phyloP scores from a whole-genome alignment of 2,329 filamentous ascomycete species.

The Fusarium heterosporum region DNA sequence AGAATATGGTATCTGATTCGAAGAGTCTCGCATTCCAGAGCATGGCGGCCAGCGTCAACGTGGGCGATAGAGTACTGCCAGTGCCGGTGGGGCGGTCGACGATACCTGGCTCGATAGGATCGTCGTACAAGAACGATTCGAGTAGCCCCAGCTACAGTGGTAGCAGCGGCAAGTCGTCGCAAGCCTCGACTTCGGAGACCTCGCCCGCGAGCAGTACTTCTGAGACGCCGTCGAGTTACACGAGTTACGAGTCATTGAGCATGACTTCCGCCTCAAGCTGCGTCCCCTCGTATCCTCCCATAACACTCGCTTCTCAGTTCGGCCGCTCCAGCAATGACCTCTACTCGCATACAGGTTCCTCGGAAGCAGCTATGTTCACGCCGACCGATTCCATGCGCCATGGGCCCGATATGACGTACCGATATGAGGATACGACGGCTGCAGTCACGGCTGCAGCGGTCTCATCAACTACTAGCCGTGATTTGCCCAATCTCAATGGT shows the following conservation, averaged over 20 bases:
- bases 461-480: constrained; percentile 27
- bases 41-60: constrained; percentile 27
- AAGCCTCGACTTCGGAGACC: constrained; percentile 31
- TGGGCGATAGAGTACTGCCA: constrained; percentile 41
- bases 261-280: constrained; percentile 33
- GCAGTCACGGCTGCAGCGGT: constrained; percentile 26
- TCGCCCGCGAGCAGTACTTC: constrained; percentile 40
- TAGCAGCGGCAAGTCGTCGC: constrained; percentile 36
- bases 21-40: constrained; percentile 39
- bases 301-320: constrained; percentile 32
- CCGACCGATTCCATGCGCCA: constrained; percentile 26
- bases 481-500: constrained; percentile 24
- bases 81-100: constrained; percentile 29
- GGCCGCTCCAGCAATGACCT: constrained; percentile 33
- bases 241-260: constrained; percentile 43
- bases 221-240: constrained; percentile 40
- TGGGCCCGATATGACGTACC: constrained; percentile 47
- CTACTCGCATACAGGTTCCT: constrained; percentile 37
- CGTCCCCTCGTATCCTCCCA: constrained; percentile 34
- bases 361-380: constrained; percentile 27
- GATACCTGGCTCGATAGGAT: constrained; percentile 36
- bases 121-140: constrained; percentile 46
- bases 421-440: constrained; percentile 49
- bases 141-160: constrained; percentile 43
- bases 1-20: constrained; percentile 25